These are phyloP conservation scores for Lactarius quietus DNA, from an alignment of 768 basidiomycete genomes.

Conservation along the genomic window DNA sequence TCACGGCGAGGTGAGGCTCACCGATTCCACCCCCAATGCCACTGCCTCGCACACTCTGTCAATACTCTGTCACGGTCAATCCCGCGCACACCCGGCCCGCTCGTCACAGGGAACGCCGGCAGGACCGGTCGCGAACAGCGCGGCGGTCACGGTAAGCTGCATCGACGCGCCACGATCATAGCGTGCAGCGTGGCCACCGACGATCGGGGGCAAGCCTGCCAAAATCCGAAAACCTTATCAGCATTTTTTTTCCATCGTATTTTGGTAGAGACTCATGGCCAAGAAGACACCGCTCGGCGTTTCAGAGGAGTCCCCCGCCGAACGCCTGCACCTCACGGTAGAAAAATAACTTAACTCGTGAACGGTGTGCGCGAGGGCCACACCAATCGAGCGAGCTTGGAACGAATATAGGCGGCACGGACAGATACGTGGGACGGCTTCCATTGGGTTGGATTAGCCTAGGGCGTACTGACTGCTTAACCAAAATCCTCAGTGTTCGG, in stretches of 20 bases:
- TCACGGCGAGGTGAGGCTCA: conserved; percentile 38
- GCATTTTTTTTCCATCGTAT: conserved; percentile 18
- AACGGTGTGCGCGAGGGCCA: too few species aligned
- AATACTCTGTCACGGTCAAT: too few species aligned
- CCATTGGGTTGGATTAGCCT: too few species aligned
- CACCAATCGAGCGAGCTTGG: too few species aligned
- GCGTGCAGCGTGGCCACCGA: conserved; percentile 53
- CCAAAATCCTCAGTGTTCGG: too few species aligned
- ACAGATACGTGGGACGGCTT: too few species aligned
- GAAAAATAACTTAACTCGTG: too few species aligned
- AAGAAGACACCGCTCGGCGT: conserved; percentile 57
- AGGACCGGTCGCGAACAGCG: conserved; percentile 41
- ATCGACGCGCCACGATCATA: too few species aligned
- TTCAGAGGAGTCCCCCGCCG: conserved; percentile 62
- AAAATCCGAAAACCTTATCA: conserved; percentile 58
- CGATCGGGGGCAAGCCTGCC: conserved; percentile 54
- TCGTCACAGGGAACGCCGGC: conserved; percentile 56
- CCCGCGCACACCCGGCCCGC: conserved; percentile 54
- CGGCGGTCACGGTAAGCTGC: conserved; percentile 38
- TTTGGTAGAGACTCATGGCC: conserved; percentile 36
- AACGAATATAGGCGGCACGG: too few species aligned
- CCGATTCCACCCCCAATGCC: too few species aligned
- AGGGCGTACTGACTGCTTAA: too few species aligned
- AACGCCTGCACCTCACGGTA: conserved; percentile 56
- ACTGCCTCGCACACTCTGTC: conserved; percentile 32